Evolutionary conservation across 2,329 filamentous ascomycete genomes (phyloP), one percentile per base, ranked within the genome.

Genomic region (Fusarium cyanostomum): DNA sequence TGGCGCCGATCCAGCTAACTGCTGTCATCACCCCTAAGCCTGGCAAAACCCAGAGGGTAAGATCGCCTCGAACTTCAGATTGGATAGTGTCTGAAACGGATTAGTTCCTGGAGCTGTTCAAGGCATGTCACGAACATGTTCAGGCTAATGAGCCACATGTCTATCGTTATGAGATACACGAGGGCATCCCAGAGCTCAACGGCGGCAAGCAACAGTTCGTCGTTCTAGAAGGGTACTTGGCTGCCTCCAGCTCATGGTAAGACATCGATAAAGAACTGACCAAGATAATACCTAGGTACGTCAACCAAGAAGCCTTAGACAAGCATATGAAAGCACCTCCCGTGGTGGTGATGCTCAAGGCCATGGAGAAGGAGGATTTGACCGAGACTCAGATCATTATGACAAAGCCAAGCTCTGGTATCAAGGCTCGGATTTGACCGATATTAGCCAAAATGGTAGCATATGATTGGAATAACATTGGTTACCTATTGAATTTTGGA

Each of bases 1-100:
- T 66, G 61, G 57, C 62, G 13, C 52, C 55, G 35, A 59, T 72
- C 28, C 60, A 70, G 26, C 60, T 71, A 34, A 71, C 69, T 26
- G 71, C 64, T 16, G 52, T 70, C 58, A 59, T 73, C 43, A 72
- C 67, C n/a, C 66, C 69, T 18, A 71, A 71, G 48, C 59, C 71
- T 11, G 70, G 68, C 35, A 71, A 71, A 52, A 48, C 50, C n/a
- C 37, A 64, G 31, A 56, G 64, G 18, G 67, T 66, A 56, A 55
- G 65, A 49, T 41, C 11, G n/a, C 43, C 46, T 42, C 35, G 26
- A 28, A 18, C 45, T 31, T 35, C 18, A 8, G 26, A 7, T 24
- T 1, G 16, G 5, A 15, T 7, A 33, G 18, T 31, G 12, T 3
- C 37, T 56, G 15, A 39, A n/a, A 21, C 21, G 10, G 15, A 12